A percentile compares a stretch with the other conserved stretches of the same genome.
Evolutionary conservation across 2,329 filamentous ascomycete species (phyloP).

Genomic region (Lachnellula arida): DNA sequence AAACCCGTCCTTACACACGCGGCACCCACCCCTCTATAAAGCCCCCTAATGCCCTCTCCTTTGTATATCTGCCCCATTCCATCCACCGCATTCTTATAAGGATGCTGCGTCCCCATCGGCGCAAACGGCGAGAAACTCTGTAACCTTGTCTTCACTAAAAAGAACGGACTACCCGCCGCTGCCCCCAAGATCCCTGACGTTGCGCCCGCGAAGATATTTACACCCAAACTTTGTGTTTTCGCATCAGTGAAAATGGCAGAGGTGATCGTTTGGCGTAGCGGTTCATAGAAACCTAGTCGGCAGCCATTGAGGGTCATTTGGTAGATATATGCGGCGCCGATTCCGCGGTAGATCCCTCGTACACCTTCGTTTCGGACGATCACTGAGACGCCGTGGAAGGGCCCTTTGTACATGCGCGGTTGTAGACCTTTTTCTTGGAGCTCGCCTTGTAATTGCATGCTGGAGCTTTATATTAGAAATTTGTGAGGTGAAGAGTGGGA

Average conservation of each 20-base stretch:
- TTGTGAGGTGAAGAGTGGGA: slow-evolving; percentile 5
- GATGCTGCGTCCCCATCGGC: slow-evolving; percentile 94
- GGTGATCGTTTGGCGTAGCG: slow-evolving; percentile 71
- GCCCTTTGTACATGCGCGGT: slow-evolving; percentile 83
- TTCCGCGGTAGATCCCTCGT: slow-evolving; percentile 77
- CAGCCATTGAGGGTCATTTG: slow-evolving; percentile 96
- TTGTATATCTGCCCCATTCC: slow-evolving; percentile 76
- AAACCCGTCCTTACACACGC: slow-evolving; percentile 96
- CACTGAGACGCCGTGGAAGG: slow-evolving; percentile 83
- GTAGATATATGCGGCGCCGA: slow-evolving; percentile 92
- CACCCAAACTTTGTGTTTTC: slow-evolving; percentile 73
- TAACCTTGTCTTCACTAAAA: slow-evolving; percentile 93
- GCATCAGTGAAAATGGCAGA: slow-evolving; percentile 65
- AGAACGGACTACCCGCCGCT: slow-evolving; percentile 91
- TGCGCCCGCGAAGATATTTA: slow-evolving; percentile 94
- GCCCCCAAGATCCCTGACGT: slow-evolving; percentile 86
- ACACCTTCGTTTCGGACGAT: slow-evolving; percentile 89
- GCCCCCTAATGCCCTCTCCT: slow-evolving; percentile 69
- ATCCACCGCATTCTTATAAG: slow-evolving; percentile 80
- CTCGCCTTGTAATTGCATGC: slow-evolving; percentile 94
- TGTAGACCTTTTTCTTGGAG: slow-evolving; percentile 82
- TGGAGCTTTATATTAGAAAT: slow-evolving; percentile 34
- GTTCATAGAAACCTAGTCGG: slow-evolving; percentile 95
- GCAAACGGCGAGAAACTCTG: slow-evolving; percentile 91
- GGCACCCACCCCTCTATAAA: slow-evolving; percentile 87